Base-by-base conservation (phyloP, 768 basidiomycete genomes). In the Rhodotorula diobovata region DNA sequence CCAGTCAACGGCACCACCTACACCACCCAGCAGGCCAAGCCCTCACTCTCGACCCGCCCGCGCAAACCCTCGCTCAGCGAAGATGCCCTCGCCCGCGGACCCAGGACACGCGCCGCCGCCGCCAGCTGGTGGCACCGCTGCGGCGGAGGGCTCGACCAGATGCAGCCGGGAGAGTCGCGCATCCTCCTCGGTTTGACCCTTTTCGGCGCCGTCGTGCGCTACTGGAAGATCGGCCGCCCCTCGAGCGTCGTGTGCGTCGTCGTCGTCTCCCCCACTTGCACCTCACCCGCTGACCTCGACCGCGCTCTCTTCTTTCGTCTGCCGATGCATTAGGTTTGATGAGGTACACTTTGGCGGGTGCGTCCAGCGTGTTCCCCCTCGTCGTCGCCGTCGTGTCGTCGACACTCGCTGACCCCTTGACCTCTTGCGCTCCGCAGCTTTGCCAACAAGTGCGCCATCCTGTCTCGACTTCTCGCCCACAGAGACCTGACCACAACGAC, bases 331-430 rank as follows among this genome's bases (percentile, higher is more conserved):
- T 77, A 96, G 94, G 54, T 98, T 98, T 80, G 95, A 98, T 79
- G 95, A 98, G 80, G 95, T 97, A 0, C 95, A 98, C 80, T 98
- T 98, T 80, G 95, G 95, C 70, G 96, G 96, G 80, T 98, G 39
- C 61, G 70, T 18, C 1, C 9, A 0, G 20, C 25, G 9, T 25
- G 0, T 4, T 15, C 12, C 3, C 20, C 4, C 5, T n/a, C n/a
- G n/a, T n/a, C n/a, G n/a, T n/a, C n/a, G n/a, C n/a, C n/a, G n/a
- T n/a, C n/a, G n/a, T 20, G n/a, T 14, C 11, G 20, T 14, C 30
- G 8, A 32, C 18, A 14, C 5, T 9, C 28, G 32, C 55, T 37
- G 21, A 35, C 45, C 4, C n/a, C 43, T 16, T 30, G n/a, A 8
- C 35, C 20, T 32, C 34, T 43, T 28, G 23, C 53, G 23, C 57